These are phyloP conservation scores for Adansonia digitata DNA, from an alignment of 345 rosid genomes.

Conservation along the genomic window DNA sequence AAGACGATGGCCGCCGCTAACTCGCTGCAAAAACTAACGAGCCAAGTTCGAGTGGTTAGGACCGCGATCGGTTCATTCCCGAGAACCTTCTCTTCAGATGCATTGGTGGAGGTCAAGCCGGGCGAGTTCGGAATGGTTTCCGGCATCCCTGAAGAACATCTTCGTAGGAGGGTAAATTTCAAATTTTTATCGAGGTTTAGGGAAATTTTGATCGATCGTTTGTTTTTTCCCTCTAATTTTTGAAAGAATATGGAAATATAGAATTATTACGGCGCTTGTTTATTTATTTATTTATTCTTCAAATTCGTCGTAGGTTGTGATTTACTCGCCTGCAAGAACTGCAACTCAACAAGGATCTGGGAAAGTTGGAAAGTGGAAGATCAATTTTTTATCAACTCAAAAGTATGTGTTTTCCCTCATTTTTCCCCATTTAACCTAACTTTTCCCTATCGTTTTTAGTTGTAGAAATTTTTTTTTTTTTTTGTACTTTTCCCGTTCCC, in stretches of 20 bases:
- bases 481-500: neutral
- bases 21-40: conserved; percentile 43
- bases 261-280: neutral
- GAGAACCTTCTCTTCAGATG: conserved; percentile 49
- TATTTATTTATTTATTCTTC: neutral
- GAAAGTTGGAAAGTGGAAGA: conserved; percentile 88
- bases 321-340: conserved; percentile 90
- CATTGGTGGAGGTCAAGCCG: conserved; percentile 69
- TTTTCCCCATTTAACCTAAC: neutral
- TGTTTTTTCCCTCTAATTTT: neutral
- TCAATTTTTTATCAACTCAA: conserved; percentile 82
- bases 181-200: neutral
- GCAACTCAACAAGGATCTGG: conserved; percentile 98
- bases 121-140: conserved; percentile 90
- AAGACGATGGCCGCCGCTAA: conserved; percentile 56
- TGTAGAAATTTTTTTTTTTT: neutral
- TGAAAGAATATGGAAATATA: neutral
- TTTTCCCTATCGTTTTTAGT: neutral
- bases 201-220: neutral
- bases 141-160: conserved; percentile 89
- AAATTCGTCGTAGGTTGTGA: conserved; percentile 54
- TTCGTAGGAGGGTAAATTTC: conserved; percentile 48
- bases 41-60: conserved; percentile 30
- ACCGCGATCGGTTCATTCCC: conserved; percentile 25
- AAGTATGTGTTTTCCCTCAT: conserved; percentile 42